Base-by-base conservation (phyloP, 2,329 filamentous ascomycete genomes). In the Hortaea werneckii region DNA sequence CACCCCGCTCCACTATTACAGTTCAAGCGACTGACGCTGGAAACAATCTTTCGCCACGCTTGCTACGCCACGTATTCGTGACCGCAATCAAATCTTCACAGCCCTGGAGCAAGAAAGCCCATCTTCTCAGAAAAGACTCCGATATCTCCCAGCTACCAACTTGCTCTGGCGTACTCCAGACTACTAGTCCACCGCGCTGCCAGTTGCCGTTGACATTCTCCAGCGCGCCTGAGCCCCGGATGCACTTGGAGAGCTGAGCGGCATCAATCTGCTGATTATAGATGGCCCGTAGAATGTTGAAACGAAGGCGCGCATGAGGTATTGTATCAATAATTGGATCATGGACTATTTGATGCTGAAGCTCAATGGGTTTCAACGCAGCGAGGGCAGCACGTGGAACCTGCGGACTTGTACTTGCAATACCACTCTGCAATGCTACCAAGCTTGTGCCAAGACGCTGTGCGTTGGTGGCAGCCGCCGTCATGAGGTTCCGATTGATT, bases 61-160 rank as follows among this genome's bases (percentile, higher is more conserved):
- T 47, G 42, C 43, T 49, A 45, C 69, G 54, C 68, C 69, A 72
- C 13, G 54, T 46, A 54, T 73, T 70, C 5, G 68, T 72, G 12
- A 60, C 61, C 20, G 53, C 53, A 4, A 66, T 41, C 29, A 69
- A 46, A 41, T 69, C 61, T 35, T 57, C 51, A 47, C 70, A 74
- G 6, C 65, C 67, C 27, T 55, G 47, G 5, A 73, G 48, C 26
- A 72, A 54, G 44, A 61, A 68, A 4, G 57, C 58, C 64, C 65
- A 74, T 42, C 59, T 61, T 28, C 51, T 50, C 42, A 64, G 52
- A 51, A 72, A 72, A 1, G 58, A 56, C 42, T 65, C 60, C 0
- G 62, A 69, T 4, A 71, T 51, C 52, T 73, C 70, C 70, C 69
- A 72, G 37, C 64, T 66, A 5, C 55, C 47, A 2, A 61, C 45